A percentile compares a stretch with the other conserved stretches of the same genome.
These are phyloP conservation scores for Lodderomyces pseudojiufengensis DNA, from an alignment of 1,139 yeast species.

Conservation along the genomic window DNA sequence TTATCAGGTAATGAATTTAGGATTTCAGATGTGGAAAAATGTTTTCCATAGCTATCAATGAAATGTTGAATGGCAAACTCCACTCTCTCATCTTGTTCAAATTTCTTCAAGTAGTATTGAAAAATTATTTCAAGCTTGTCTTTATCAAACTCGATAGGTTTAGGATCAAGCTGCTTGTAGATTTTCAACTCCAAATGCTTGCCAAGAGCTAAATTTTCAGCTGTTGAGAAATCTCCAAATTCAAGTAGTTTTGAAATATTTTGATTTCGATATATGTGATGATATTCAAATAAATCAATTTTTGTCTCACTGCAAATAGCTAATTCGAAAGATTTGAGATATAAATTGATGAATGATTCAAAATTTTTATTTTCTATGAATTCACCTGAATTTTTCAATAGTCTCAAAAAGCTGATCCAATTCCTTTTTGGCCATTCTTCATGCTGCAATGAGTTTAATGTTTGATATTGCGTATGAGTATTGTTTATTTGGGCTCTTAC, in stretches of 20 bases:
- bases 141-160: background rate
- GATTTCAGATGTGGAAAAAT: conserved; percentile 24
- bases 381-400: conserved; percentile 17
- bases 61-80: conserved; percentile 30
- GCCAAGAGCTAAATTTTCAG: conserved; percentile 30
- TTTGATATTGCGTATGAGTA: conserved; percentile 24
- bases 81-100: conserved; percentile 13
- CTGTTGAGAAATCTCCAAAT: conserved; percentile 29
- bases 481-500: conserved; percentile 24
- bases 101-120: conserved; percentile 20
- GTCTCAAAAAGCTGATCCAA: conserved; percentile 35
- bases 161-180: conserved; percentile 13
- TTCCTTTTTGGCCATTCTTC: conserved; percentile 35
- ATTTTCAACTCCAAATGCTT: conserved; percentile 18
- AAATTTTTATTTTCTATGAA: too few relatives aligned
- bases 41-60: conserved; percentile 21
- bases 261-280: conserved; percentile 7
- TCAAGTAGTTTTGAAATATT: conserved; percentile 7
- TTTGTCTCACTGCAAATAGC: background rate
- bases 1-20: conserved; percentile 28
- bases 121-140: conserved; percentile 16
- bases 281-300: conserved; percentile 10
- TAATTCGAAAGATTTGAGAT: conserved; percentile 33
- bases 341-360: conserved; percentile 22
- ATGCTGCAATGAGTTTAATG: conserved; percentile 29